Evolutionary conservation across 2,329 filamentous ascomycete species (phyloP).

Genomic region (Fulvia fulva): DNA sequence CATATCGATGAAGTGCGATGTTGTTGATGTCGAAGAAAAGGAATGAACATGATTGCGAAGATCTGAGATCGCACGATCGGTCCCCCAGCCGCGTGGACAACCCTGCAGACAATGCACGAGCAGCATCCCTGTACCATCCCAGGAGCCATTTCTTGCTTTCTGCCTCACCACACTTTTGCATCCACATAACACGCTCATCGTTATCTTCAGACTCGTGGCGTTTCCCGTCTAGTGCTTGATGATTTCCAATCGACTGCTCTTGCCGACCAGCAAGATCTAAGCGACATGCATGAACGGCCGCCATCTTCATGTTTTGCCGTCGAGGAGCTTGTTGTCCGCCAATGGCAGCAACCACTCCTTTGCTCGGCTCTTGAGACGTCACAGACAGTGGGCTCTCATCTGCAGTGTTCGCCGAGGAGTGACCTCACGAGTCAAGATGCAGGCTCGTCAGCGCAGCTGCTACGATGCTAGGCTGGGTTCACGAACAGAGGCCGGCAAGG

Average conservation of each 20-base stretch:
- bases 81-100: background rate
- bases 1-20: too few relatives aligned
- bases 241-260: background rate
- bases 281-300: background rate
- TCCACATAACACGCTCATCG: background rate
- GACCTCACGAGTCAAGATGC: background rate
- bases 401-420: background rate
- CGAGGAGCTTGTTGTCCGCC: background rate
- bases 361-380: background rate
- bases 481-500: background rate
- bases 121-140: background rate
- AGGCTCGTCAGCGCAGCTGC: background rate
- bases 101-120: background rate
- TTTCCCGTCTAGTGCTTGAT: background rate
- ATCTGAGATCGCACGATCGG: background rate
- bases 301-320: background rate
- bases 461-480: background rate
- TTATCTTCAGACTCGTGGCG: background rate
- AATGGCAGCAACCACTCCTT: background rate
- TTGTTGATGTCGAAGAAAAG: too few relatives aligned
- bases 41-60: too few relatives aligned
- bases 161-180: background rate
- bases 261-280: background rate
- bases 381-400: background rate
- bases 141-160: background rate